A percentile compares a stretch with the other conserved stretches of the same genome.
Evolutionary conservation across 495 filamentous ascomycete genomes (phyloP).

Genomic region (Jackrogersella minutella): DNA sequence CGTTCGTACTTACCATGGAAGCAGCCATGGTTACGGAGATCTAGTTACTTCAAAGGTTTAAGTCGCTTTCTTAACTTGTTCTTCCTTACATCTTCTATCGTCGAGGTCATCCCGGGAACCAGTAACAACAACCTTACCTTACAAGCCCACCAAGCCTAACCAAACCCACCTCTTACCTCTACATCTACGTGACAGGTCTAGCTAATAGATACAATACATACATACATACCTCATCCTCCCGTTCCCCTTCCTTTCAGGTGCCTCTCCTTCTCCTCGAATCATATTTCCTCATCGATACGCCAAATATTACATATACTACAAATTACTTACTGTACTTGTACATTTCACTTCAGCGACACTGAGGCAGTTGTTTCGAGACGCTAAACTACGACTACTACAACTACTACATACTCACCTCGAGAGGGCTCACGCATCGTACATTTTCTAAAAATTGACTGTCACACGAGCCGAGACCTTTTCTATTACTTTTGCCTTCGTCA

Average conservation of each 20-base stretch:
- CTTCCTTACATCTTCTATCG: slow-evolving; percentile 6
- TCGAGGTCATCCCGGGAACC: not conserved
- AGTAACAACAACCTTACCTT: no score
- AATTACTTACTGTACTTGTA: slow-evolving; percentile 37
- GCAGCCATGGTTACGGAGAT: slow-evolving; percentile 9
- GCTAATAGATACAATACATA: slow-evolving; percentile 8
- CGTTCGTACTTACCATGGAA: slow-evolving; percentile 24
- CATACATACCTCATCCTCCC: slow-evolving; percentile 29
- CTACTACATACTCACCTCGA: slow-evolving; percentile 26
- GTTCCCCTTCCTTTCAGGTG: slow-evolving; percentile 8
- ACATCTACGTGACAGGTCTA: slow-evolving; percentile 1
- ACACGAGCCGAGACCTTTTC: slow-evolving; percentile 22
- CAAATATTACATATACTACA: no score
- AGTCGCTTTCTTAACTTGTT: not conserved
- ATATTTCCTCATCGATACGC: slow-evolving; percentile 27
- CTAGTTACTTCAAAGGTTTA: slow-evolving; percentile 12
- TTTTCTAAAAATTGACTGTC: slow-evolving; percentile 25
- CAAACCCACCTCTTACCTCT: not conserved
- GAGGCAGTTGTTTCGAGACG: slow-evolving; percentile 19
- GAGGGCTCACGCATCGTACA: slow-evolving; percentile 26
- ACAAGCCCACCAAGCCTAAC: no score
- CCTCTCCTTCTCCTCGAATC: slow-evolving; percentile 33
- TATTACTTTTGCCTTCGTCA: slow-evolving; percentile 27
- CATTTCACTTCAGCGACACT: slow-evolving; percentile 11
- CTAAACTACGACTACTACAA: no score